phyloP scores from a whole-genome alignment of 257 asterid species.

The Ehretia macrophylla region DNA sequence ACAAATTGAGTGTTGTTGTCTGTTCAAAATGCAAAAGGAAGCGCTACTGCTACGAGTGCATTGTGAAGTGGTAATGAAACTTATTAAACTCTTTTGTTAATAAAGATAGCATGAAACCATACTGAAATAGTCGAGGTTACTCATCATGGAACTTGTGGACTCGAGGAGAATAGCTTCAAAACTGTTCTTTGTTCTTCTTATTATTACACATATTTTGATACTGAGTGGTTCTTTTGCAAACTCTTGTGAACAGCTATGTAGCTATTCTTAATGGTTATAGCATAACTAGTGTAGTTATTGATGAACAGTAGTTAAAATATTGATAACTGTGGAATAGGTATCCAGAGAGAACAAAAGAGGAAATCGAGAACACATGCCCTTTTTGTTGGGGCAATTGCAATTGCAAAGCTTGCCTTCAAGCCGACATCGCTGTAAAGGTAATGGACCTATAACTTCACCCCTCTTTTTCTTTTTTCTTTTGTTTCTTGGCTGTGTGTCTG shows the following conservation, averaged over 20 bases:
- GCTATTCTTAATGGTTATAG: too few relatives aligned
- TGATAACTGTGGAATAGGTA: constrained; percentile 42
- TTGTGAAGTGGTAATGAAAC: constrained; percentile 53
- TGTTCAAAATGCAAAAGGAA: constrained; percentile 66
- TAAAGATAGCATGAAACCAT: neutral
- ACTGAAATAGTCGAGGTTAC: too few relatives aligned
- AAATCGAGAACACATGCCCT: constrained; percentile 53
- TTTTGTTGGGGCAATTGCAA: constrained; percentile 71
- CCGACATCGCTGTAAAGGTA: constrained; percentile 38
- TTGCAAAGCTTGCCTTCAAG: constrained; percentile 70
- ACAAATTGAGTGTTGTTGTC: constrained; percentile 27
- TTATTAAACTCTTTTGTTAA: constrained; percentile 3
- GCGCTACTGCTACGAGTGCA: constrained; percentile 64
- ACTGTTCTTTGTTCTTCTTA: too few relatives aligned
- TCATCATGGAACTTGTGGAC: too few relatives aligned
- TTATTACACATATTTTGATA: too few relatives aligned
- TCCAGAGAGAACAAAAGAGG: constrained; percentile 50
- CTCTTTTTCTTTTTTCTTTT: constrained; percentile 6
- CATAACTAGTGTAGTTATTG: neutral
- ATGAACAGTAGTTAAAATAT: neutral
- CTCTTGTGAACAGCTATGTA: too few relatives aligned
- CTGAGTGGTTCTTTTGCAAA: neutral
- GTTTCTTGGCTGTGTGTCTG: neutral
- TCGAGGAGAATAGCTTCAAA: too few relatives aligned
- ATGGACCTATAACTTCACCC: constrained; percentile 10